phyloP scores from a whole-genome alignment of 352 stramenopile species.

The Globisporangium viniferum region DNA sequence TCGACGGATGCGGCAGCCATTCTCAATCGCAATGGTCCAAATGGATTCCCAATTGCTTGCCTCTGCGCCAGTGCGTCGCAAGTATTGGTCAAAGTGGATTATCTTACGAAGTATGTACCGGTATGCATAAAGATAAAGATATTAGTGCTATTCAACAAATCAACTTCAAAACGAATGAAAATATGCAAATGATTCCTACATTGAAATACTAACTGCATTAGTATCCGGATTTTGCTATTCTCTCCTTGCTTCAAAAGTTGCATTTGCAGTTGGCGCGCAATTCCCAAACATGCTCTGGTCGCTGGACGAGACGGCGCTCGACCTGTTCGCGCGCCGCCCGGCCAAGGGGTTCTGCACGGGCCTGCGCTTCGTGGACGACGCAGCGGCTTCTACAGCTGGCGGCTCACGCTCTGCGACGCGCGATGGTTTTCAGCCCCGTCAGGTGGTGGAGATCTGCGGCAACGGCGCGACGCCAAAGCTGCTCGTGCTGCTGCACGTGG shows the following conservation, averaged over 20 bases:
- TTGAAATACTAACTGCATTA: no score
- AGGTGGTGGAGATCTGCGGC: constrained; percentile 61
- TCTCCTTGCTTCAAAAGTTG: neutral
- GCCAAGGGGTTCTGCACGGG: constrained; percentile 52
- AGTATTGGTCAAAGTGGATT: neutral
- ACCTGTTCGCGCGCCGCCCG: constrained; percentile 61
- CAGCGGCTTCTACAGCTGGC: constrained; percentile 13
- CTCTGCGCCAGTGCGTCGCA: constrained; percentile 1
- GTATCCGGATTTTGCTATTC: no score
- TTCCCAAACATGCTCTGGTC: constrained; percentile 22
- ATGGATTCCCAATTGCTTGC: neutral
- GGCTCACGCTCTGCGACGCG: neutral
- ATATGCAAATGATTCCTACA: no score
- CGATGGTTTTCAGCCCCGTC: constrained; percentile 48
- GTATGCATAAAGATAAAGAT: neutral
- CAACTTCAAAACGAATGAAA: neutral
- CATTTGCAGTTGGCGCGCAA: neutral
- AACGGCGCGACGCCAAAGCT: constrained; percentile 32
- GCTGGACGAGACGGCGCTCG: constrained; percentile 67
- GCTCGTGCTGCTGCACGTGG: constrained; percentile 51
- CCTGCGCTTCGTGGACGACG: constrained; percentile 50
- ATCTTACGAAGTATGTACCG: neutral
- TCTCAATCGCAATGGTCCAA: neutral
- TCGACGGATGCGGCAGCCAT: constrained; percentile 15
- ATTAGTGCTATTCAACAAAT: neutral